Evolutionary conservation across 192 early-diverging fungal genomes (phyloP).

Genomic region (Allomyces macrogynus): DNA sequence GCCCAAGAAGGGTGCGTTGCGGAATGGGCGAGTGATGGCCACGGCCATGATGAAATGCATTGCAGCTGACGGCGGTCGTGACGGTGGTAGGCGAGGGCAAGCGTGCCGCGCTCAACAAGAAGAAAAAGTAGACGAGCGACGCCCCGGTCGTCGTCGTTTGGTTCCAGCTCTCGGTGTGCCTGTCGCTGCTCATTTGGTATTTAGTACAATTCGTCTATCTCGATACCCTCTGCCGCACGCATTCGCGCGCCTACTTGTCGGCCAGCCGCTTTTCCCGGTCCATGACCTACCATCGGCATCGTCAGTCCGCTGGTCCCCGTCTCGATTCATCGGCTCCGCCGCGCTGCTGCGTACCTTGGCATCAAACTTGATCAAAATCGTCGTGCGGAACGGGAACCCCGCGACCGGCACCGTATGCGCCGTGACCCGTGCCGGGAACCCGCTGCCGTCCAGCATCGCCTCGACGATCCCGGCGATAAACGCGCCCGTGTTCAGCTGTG

Average conservation of each 20-base stretch:
- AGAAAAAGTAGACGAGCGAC: no score
- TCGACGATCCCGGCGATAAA: slow-evolving; percentile 94
- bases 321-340: no score
- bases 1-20: neutral
- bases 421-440: slow-evolving; percentile 75
- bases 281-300: slow-evolving; percentile 23
- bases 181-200: no score
- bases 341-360: slow-evolving; percentile 5
- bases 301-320: slow-evolving; percentile 6
- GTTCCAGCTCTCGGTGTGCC: no score
- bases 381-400: slow-evolving; percentile 69
- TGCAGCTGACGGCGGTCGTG: no score
- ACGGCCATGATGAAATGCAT: no score
- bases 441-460: slow-evolving; percentile 71
- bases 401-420: slow-evolving; percentile 81
- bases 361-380: slow-evolving; percentile 92
- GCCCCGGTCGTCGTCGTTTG: no score
- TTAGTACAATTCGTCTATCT: no score
- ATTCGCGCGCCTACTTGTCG: slow-evolving; percentile 13
- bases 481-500: slow-evolving; percentile 78
- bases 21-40: no score
- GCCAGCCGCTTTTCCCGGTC: slow-evolving; percentile 45
- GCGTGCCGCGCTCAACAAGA: no score
- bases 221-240: no score
- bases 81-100: no score